These are phyloP conservation scores for Leccinum subrobustum DNA, from an alignment of 1,284 basidiomycete genomes.

Conservation along the genomic window DNA sequence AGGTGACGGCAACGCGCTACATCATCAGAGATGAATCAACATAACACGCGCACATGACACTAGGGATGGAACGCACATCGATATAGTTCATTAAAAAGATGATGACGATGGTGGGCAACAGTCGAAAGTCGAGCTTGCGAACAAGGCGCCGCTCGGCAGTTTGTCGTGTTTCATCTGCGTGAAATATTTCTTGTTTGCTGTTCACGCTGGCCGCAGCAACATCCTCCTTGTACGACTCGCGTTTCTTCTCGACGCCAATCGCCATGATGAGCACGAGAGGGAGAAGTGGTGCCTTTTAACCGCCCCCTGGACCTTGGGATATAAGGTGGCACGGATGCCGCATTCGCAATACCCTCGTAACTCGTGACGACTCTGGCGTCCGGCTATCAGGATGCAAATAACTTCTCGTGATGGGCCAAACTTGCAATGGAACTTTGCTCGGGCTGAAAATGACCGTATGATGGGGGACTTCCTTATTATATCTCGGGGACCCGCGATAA, in stretches of 20 bases:
- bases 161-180: conserved; percentile 9
- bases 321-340: conserved; percentile 2
- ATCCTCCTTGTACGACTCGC: conserved; percentile 8
- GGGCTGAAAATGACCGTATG: not conserved
- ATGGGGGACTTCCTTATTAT: not conserved
- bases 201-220: not conserved
- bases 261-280: conserved; percentile 17
- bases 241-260: conserved; percentile 17
- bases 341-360: not conserved
- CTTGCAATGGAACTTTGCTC: not conserved
- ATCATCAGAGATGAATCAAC: not conserved
- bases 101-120: conserved; percentile 59
- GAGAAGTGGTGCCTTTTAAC: not conserved
- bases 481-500: conserved; percentile 11
- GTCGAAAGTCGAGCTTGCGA: conserved; percentile 55
- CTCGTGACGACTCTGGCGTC: conserved; percentile 4
- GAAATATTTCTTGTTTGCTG: conserved; percentile 1
- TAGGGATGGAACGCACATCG: conserved; percentile 44
- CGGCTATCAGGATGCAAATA: not conserved
- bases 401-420: not conserved
- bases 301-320: not conserved
- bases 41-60: not conserved
- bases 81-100: conserved; percentile 73
- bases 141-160: conserved; percentile 43
- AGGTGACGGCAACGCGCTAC: conserved; percentile 42